Conservation (phyloP, 1,284 basidiomycete genomes). For the Irpex sp. region DNA sequence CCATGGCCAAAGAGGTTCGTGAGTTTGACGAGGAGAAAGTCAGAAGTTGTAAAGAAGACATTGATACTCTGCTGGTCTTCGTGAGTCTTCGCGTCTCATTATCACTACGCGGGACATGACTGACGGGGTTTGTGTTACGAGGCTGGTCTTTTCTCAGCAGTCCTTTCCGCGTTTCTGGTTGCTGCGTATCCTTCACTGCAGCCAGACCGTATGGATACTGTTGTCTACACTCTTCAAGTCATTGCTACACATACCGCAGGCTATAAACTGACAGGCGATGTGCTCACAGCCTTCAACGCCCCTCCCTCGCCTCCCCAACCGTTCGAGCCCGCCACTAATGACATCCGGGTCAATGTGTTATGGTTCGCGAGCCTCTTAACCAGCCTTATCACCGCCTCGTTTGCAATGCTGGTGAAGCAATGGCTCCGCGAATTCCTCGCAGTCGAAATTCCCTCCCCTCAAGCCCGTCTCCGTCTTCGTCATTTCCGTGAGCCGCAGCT, state of each 20-base stretch:
- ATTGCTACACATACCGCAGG: neutral
- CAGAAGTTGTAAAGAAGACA: neutral
- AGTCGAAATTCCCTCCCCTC: neutral
- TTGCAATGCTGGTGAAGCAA: conserved; percentile 5
- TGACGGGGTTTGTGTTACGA: neutral
- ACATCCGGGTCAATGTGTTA: conserved; percentile 1
- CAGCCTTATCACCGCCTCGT: conserved; percentile 3
- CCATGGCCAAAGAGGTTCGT: neutral
- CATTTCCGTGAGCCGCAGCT: neutral
- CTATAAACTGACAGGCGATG: neutral
- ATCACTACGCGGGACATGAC: neutral
- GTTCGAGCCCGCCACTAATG: neutral
- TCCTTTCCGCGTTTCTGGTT: neutral
- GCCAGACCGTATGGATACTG: neutral
- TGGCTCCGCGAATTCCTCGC: conserved; percentile 7
- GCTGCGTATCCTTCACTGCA: neutral
- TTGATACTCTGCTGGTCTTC: neutral
- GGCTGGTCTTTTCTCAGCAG: neutral
- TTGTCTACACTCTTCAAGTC: neutral
- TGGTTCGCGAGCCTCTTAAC: conserved; percentile 5
- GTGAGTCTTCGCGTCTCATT: neutral
- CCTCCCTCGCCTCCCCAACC: neutral
- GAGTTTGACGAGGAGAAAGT: neutral
- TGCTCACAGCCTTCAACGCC: neutral
- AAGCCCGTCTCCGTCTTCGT: neutral